A percentile compares a stretch with the other conserved stretches of the same genome.
Evolutionary conservation across 805 yeast genomes (phyloP).

Genomic region (Kluyveromyces wickerhamii): DNA sequence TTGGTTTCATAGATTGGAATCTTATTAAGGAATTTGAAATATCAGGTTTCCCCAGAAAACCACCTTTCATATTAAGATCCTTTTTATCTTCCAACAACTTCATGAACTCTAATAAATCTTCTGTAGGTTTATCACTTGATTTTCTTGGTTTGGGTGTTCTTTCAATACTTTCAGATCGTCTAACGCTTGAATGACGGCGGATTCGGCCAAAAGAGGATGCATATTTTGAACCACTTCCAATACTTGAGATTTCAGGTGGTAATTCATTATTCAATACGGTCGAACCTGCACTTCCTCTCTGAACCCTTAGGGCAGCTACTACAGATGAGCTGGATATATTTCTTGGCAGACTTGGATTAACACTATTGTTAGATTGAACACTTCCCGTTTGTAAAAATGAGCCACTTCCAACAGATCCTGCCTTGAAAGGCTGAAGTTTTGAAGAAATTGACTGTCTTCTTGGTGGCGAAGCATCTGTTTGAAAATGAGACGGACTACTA

Average conservation of each 20-base stretch:
- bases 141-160: slow-evolving; percentile 18
- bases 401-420: slow-evolving; percentile 30
- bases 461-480: slow-evolving; percentile 15
- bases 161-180: slow-evolving; percentile 28
- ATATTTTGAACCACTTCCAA: slow-evolving; percentile 47
- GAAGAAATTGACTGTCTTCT: slow-evolving; percentile 18
- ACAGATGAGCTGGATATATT: slow-evolving; percentile 40
- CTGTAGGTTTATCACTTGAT: slow-evolving; percentile 26
- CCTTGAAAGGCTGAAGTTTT: slow-evolving; percentile 31
- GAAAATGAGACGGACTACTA: slow-evolving; percentile 12
- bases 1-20: slow-evolving; percentile 44
- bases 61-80: slow-evolving; percentile 34
- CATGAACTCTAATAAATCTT: slow-evolving; percentile 62
- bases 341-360: slow-evolving; percentile 26
- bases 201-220: slow-evolving; percentile 70
- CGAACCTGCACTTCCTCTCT: slow-evolving; percentile 32
- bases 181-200: slow-evolving; percentile 40
- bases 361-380: background rate
- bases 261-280: slow-evolving; percentile 15
- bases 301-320: slow-evolving; percentile 33
- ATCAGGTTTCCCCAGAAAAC: slow-evolving; percentile 9
- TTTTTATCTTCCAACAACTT: slow-evolving; percentile 58
- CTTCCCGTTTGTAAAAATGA: slow-evolving; percentile 23
- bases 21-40: slow-evolving; percentile 40
- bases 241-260: slow-evolving; percentile 27